Percentiles rank a stretch among this genome's conserved stretches.
phyloP scores from a whole-genome alignment of 768 basidiomycete species.

The Neoboletus subvelutipes region DNA sequence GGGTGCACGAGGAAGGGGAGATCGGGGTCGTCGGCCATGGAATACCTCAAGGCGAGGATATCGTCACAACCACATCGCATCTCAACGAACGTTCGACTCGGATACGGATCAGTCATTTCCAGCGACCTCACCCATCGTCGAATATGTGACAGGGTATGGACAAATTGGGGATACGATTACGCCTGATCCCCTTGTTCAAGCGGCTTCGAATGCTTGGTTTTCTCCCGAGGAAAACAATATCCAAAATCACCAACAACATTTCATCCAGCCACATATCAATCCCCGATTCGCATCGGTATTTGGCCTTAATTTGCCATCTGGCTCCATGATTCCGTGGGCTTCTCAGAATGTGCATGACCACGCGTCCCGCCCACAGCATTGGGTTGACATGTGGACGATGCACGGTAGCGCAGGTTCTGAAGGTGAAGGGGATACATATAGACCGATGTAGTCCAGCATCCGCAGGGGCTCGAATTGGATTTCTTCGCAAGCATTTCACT shows the following conservation, averaged over 20 bases:
- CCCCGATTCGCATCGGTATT: conserved; percentile 73
- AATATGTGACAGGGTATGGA: conserved; percentile 43
- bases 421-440: conserved; percentile 27
- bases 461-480: conserved; percentile 14
- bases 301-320: conserved; percentile 42
- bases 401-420: conserved; percentile 27
- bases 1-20: conserved; percentile 27
- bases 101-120: conserved; percentile 34
- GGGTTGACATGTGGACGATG: conserved; percentile 42
- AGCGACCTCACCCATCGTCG: conserved; percentile 48
- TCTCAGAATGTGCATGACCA: conserved; percentile 18
- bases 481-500: conserved; percentile 16
- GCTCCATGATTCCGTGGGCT: conserved; percentile 24
- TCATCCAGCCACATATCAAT: conserved; percentile 83
- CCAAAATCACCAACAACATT: conserved; percentile 23
- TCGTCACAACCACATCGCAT: conserved; percentile 11
- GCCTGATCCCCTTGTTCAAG: conserved; percentile 13
- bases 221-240: conserved; percentile 10
- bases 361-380: conserved; percentile 16
- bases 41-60: conserved; percentile 20
- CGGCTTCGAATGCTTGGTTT: conserved; percentile 18
- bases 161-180: conserved; percentile 33
- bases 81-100: conserved; percentile 33
- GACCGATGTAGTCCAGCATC: conserved; percentile 24
- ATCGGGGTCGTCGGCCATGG: conserved; percentile 16